A percentile compares a stretch with the other conserved stretches of the same genome.
Evolutionary conservation across 805 yeast species (phyloP).

Genomic region (Candida ulmi): DNA sequence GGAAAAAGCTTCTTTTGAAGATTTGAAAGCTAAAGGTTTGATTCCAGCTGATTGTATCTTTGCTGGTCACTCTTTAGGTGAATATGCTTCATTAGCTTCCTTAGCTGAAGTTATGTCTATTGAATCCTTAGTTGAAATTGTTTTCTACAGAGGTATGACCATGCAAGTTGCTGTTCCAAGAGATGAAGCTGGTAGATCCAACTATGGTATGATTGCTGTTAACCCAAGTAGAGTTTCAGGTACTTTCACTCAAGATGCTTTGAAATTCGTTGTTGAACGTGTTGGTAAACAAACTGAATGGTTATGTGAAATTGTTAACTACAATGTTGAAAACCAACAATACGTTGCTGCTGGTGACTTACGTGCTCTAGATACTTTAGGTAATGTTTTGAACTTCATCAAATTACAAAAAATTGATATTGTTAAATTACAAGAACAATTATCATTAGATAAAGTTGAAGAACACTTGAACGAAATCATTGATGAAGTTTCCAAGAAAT

Average conservation of each 20-base stretch:
- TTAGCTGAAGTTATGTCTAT: slow-evolving; percentile 98
- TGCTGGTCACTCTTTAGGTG: slow-evolving; percentile 99
- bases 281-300: slow-evolving; percentile 80
- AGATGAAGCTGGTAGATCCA: slow-evolving; percentile 90
- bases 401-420: slow-evolving; percentile 93
- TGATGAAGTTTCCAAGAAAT: slow-evolving; percentile 74
- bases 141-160: slow-evolving; percentile 99
- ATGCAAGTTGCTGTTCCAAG: slow-evolving; percentile 99
- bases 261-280: slow-evolving; percentile 89
- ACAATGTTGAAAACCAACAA: slow-evolving; percentile 96
- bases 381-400: slow-evolving; percentile 88
- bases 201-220: slow-evolving; percentile 98
- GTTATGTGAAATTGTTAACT: slow-evolving; percentile 97
- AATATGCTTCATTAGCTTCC: slow-evolving; percentile 95
- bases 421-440: slow-evolving; percentile 73
- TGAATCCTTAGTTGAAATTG: slow-evolving; percentile 94
- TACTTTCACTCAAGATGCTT: slow-evolving; percentile 88
- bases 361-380: slow-evolving; percentile 87
- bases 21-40: slow-evolving; percentile 91
- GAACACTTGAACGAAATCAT: slow-evolving; percentile 86
- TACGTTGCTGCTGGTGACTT: slow-evolving; percentile 99
- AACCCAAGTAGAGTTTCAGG: slow-evolving; percentile 91
- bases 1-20: slow-evolving; percentile 99
- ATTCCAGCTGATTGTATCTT: slow-evolving; percentile 90
- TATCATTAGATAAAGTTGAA: slow-evolving; percentile 84